Evolutionary conservation across 2,329 filamentous ascomycete species (phyloP).

Genomic region (Colletotrichum destructivum): DNA sequence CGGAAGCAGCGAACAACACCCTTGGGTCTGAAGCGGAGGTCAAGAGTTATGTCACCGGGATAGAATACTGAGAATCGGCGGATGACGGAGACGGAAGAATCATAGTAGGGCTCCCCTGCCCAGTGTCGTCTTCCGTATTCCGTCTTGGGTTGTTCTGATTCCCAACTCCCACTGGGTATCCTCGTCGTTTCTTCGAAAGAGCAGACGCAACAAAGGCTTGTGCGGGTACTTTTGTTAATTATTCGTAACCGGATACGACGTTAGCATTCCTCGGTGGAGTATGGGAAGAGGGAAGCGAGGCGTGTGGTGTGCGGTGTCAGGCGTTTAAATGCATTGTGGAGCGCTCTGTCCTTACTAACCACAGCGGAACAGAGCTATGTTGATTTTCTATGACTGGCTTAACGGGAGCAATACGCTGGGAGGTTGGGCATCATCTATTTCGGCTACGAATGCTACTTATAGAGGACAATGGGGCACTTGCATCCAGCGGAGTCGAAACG

Average conservation of each 20-base stretch:
- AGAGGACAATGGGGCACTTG: conserved; percentile 15
- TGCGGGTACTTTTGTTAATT: neutral
- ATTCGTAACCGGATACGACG: neutral
- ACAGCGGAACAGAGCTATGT: conserved; percentile 23
- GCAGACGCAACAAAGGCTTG: no score
- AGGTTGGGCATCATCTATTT: conserved; percentile 23
- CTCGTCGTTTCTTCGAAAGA: neutral
- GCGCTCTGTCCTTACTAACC: conserved; percentile 14
- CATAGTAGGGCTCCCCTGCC: neutral
- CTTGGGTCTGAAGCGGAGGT: neutral
- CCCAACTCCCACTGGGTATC: neutral
- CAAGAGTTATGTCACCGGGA: conserved; percentile 10
- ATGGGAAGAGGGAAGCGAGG: conserved; percentile 26
- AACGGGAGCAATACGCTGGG: conserved; percentile 6
- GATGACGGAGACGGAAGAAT: neutral
- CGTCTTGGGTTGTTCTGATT: neutral
- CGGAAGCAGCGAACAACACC: neutral
- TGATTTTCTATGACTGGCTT: conserved; percentile 20
- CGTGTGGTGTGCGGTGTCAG: conserved; percentile 22
- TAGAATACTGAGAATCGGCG: neutral
- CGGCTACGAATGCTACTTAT: conserved; percentile 5
- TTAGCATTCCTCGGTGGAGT: conserved; percentile 6
- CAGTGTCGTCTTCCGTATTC: neutral
- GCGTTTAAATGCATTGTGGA: conserved; percentile 39
- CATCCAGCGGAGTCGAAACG: neutral